These are phyloP conservation scores for Hymenochaete sp. DNA, from an alignment of 1,284 basidiomycete genomes.

Conservation along the genomic window DNA sequence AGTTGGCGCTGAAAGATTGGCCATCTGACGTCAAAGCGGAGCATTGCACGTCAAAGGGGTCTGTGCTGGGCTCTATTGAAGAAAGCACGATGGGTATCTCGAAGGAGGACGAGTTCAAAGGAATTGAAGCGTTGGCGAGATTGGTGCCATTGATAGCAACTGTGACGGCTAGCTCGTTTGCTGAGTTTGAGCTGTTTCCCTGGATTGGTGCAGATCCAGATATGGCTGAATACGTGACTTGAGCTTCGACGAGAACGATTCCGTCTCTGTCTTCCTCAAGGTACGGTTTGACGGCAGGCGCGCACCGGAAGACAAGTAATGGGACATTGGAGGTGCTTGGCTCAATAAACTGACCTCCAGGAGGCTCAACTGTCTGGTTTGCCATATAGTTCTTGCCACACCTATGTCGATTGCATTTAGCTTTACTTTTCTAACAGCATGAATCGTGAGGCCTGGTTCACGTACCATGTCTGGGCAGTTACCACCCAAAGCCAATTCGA, in stretches of 20 bases:
- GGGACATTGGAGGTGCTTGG: constrained; percentile 39
- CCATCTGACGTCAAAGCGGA: constrained; percentile 29
- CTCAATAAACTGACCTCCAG: constrained; percentile 51
- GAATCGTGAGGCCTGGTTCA: too few species aligned
- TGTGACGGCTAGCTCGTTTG: constrained; percentile 29
- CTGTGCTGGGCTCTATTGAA: constrained; percentile 34
- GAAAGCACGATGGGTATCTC: constrained; percentile 43
- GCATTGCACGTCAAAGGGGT: constrained; percentile 46
- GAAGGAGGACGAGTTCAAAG: constrained; percentile 44
- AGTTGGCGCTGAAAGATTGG: constrained; percentile 38
- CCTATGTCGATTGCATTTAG: too few species aligned
- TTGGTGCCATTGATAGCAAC: constrained; percentile 34
- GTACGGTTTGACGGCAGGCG: constrained; percentile 60
- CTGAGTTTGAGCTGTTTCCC: constrained; percentile 25
- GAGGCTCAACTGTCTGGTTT: constrained; percentile 40
- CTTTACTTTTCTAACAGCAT: too few species aligned
- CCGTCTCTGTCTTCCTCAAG: constrained; percentile 41
- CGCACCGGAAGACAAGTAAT: constrained; percentile 60
- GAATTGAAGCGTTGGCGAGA: constrained; percentile 37
- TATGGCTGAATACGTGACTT: constrained; percentile 42
- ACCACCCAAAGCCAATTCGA: too few species aligned
- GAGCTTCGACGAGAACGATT: constrained; percentile 49
- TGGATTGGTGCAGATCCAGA: constrained; percentile 39
- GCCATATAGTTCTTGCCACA: constrained; percentile 61
- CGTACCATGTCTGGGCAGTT: too few species aligned